Evolutionary conservation across 257 asterid genomes (phyloP).

Genomic region (Plantago elongata): DNA sequence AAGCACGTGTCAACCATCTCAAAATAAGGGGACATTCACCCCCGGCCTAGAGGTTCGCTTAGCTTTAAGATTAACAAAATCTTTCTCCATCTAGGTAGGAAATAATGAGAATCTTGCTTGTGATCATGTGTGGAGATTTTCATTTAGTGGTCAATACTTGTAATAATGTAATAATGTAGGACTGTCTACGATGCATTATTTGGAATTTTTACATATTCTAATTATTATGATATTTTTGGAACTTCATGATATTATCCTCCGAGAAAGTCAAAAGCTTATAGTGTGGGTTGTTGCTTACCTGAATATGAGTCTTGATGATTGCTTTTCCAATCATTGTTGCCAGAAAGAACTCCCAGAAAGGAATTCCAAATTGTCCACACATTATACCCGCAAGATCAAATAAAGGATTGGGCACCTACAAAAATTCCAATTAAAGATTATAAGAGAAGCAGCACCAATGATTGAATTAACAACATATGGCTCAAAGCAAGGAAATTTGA

Average conservation of each 20-base stretch:
- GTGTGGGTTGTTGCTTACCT: conserved; percentile 36
- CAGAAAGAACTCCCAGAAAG: conserved; percentile 84
- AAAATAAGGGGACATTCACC: too few species aligned
- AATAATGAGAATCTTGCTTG: too few species aligned
- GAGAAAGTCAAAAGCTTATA: neutral
- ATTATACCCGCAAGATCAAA: conserved; percentile 98
- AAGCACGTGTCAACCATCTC: too few species aligned
- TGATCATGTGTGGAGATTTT: too few species aligned
- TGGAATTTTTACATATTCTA: too few species aligned
- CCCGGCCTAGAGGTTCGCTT: too few species aligned
- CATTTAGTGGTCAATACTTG: too few species aligned
- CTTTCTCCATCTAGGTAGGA: too few species aligned
- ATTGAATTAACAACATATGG: neutral
- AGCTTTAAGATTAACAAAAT: too few species aligned
- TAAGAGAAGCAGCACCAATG: neutral
- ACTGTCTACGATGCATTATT: too few species aligned
- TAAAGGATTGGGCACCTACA: conserved; percentile 87
- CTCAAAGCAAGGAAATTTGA: neutral
- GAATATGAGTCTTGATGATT: conserved; percentile 84
- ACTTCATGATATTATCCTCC: neutral
- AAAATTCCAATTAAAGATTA: conserved; percentile 10
- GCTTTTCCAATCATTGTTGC: conserved; percentile 94
- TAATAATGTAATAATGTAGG: too few species aligned
- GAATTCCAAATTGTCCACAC: conserved; percentile 93
- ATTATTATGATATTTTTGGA: too few species aligned